Evolutionary conservation across 768 basidiomycete genomes (phyloP), one percentile per base, ranked within the genome.

Genomic region (Candolleomyces efflorescens): DNA sequence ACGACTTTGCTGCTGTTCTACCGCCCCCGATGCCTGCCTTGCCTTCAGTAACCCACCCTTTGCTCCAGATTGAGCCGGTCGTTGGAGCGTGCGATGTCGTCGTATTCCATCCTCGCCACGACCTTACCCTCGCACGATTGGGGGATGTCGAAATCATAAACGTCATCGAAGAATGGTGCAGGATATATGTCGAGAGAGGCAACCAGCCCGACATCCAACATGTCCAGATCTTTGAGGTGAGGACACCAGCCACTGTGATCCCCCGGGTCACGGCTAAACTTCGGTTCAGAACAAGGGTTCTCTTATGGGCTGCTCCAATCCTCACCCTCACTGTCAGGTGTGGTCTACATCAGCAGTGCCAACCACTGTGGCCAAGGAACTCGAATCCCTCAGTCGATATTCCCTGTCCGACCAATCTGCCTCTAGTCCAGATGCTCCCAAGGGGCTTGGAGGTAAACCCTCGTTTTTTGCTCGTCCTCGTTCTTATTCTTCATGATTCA

Each of bases 251-350:
- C 43, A 13, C 43, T 27, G 46, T 20, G 3, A 26, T 43, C 17
- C 41, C 6, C 51, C 26, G 9, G 26, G 37, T n/a, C 12, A 20
- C 37, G 27, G 39, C n/a, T 56, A 12, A 62, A 36, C n/a, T 62
- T 43, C 27, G 49, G 9, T 6, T 23, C 6, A 93, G 87, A 94
- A 94, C 71, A 95, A 94, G 73, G 94, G 94, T 2, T 73, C 87
- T 2, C 94, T 93, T 78, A 95, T 95, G 94, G 94, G 94, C 11
- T 95, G 92, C 67, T 92, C 90, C 6, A 96, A 95, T 66, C 92
- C 93, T 23, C 94, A 96, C 68, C 93, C 94, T 0, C 94, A 96
- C 69, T 92, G 93, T 20, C 94, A 97, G 70, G 83, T 87, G 15
- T 93, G 92, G 90, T 89, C 91, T 3, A 71, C 87, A 3, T 90